Evolutionary conservation across 257 asterid species (phyloP), one percentile per base, ranked within the genome.

Genomic region (Orobanche coerulescens): DNA sequence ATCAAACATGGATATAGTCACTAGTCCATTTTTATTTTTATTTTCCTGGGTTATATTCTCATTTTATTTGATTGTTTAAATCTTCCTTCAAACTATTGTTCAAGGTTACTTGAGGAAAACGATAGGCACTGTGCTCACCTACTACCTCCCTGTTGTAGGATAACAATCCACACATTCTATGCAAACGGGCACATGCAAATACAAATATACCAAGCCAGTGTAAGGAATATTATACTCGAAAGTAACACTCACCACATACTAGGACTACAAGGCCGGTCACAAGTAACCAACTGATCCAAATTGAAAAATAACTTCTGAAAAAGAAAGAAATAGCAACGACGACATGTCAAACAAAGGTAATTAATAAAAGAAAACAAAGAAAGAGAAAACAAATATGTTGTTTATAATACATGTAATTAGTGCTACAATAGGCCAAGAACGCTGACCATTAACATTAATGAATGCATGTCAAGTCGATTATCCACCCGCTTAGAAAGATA

Each of bases 401-500:
- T 4, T 30, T 7, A 58, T 33, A 24, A 33, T 23, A 37, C 46
- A 51, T 34, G 52, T 39, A 62, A 59, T 28, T 25, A 65, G 40
- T 24, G 51, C 55, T 20, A n/a, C 56, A 74, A 55, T 33, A 50
- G 71, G 64, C 36, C 48, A 70, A 64, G 61, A 74, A 28, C 63
- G 66, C 82, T 71, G 71, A 92, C 98, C 97, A 78, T 75, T 75
- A 92, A 74, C 95, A 92, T 78, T 59, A 33, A 57, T 72, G 93
- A 71, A 60, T 71, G 76, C 48, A 65, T 65, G 46, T 64, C 73
- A 58, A 72, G 72, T 66, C 42, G 67, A 58, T 74, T 53, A 61
- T 62, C 69, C 63, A 73, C 74, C 73, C 68, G 84, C 73, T 84
- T 60, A 55, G 80, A 70, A 72, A 88, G 86, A 77, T 86, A 76